Base-by-base conservation (phyloP, 2,329 filamentous ascomycete species). In the Monilinia laxa region DNA sequence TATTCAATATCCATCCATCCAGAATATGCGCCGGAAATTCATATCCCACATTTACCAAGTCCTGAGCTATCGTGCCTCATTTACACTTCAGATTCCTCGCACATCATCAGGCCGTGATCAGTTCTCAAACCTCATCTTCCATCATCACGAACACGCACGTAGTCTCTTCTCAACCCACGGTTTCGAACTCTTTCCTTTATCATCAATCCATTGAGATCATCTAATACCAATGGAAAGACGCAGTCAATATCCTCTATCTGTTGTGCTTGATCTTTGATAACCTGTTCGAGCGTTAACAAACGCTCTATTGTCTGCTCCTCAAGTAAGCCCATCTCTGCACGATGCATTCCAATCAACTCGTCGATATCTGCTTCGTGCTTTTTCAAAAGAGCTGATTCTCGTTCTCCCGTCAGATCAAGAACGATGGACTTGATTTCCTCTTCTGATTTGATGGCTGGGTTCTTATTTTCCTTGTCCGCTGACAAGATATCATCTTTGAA, bases 161-260 rank as follows among this genome's bases (percentile, higher is more conserved):
- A 3, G 16, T 49, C 58, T 12, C 7, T 60, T 18, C 2, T 51
- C 45, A 38, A 20, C 0, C 58, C 45, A 25, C 58, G 45, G 2
- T 60, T 45, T 38, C 45, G 45, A 25, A 38, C 12, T 16, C 20
- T 49, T 9, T 28, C 20, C n/a, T 60, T 23, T 20, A 51, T 60
- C 45, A 60, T 65, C 55, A 65, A 60, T 4, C 35, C 55, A 51
- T 65, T 51, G 3, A 65, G 18, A 60, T 65, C 55, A 23, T 49
- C 47, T 1, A 59, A 9, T 2, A 60, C 23, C 25, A 60, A 65
- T 10, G 63, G 63, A 23, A 65, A 14, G 9, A 60, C 31, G 18
- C 35, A 49, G 40, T 60, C 55, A 12, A 65, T 4, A 60, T 65
- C 63, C 35, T 60, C 63, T 3, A 65, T 52, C 49, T 60, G 55